Evolutionary conservation across 2,329 filamentous ascomycete species (phyloP).

Genomic region (Raffaelea albimanens): DNA sequence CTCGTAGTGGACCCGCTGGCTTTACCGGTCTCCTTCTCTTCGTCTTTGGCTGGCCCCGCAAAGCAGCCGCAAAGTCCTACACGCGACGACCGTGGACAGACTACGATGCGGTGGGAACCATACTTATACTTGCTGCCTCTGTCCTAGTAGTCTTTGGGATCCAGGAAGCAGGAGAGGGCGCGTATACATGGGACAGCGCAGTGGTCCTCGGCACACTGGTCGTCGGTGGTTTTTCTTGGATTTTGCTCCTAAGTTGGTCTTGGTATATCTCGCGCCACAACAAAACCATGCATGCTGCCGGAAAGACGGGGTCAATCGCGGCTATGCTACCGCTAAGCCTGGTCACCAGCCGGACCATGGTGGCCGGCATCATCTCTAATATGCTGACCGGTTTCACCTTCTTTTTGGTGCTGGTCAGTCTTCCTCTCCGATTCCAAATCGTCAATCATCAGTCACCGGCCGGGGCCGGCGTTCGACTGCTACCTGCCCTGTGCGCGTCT

Average conservation of each 20-base stretch:
- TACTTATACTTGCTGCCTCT: slow-evolving; percentile 12
- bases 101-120: slow-evolving; percentile 6
- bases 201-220: background rate
- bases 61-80: too few species aligned
- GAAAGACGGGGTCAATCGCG: background rate
- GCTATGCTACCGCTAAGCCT: slow-evolving; percentile 9
- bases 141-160: slow-evolving; percentile 16
- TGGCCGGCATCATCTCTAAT: slow-evolving; percentile 12
- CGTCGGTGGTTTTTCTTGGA: background rate
- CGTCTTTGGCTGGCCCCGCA: slow-evolving; percentile 4
- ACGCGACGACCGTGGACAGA: too few species aligned
- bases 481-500: slow-evolving; percentile 8
- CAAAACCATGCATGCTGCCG: too few species aligned
- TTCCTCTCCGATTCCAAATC: slow-evolving; percentile 16
- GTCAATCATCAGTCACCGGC: slow-evolving; percentile 15
- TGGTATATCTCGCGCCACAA: background rate
- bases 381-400: slow-evolving; percentile 15
- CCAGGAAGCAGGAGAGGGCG: slow-evolving; percentile 4
- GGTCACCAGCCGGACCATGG: slow-evolving; percentile 14
- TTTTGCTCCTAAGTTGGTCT: background rate
- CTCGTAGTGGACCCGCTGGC: background rate
- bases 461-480: slow-evolving; percentile 14
- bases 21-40: slow-evolving; percentile 1
- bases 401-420: slow-evolving; percentile 13
- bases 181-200: background rate